phyloP scores from a whole-genome alignment of 2,329 filamentous ascomycete species.

The Monilinia aucupariae region DNA sequence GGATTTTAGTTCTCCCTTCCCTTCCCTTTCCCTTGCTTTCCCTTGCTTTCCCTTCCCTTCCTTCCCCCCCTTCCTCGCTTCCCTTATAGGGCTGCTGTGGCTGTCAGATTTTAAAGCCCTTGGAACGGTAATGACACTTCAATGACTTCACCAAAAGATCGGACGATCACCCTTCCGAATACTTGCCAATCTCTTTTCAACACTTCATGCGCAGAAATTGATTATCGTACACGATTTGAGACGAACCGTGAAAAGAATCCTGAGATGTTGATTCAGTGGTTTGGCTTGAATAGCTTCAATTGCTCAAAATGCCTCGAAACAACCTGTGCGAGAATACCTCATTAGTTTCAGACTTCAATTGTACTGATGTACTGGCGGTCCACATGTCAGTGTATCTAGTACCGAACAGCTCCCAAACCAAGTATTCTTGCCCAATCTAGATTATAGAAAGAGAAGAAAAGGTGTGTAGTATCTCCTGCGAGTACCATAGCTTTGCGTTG shows the following conservation, averaged over 20 bases:
- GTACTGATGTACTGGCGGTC: not conserved
- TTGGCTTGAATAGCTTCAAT: not conserved
- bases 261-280: not conserved
- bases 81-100: conserved; percentile 9
- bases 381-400: not conserved
- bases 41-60: not conserved
- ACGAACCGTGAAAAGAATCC: not conserved
- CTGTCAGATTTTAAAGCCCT: conserved; percentile 12
- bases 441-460: not conserved
- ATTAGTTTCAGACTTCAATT: conserved; percentile 5
- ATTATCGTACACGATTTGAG: conserved; percentile 2
- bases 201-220: not conserved
- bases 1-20: not conserved
- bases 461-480: conserved; percentile 1
- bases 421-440: not conserved
- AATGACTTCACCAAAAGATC: conserved; percentile 12
- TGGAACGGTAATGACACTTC: not conserved
- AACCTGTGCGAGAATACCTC: not conserved
- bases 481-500: conserved; percentile 5
- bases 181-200: conserved; percentile 22
- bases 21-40: too few relatives aligned
- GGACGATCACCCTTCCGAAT: conserved; percentile 26
- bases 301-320: conserved; percentile 7
- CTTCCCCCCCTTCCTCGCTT: too few relatives aligned
- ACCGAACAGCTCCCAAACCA: not conserved